Evolutionary conservation across 2,329 filamentous ascomycete species (phyloP).

Genomic region (Fusarium praegraminearum): DNA sequence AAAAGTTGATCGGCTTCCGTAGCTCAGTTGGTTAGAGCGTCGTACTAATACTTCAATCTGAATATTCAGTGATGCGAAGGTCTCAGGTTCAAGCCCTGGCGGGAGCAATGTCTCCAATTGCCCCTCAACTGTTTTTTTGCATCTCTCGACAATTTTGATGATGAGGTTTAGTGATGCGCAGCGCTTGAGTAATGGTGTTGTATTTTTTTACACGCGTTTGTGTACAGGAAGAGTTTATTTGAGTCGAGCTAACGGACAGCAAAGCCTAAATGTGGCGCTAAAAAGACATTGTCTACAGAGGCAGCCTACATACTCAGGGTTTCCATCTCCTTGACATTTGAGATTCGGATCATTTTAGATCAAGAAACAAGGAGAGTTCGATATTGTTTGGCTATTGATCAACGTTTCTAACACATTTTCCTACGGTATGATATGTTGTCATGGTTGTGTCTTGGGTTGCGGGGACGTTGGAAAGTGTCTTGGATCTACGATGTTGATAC

Average conservation of each 20-base stretch:
- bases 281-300: background rate
- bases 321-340: no score
- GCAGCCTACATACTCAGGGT: no score
- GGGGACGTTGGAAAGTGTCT: accelerated
- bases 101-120: background rate
- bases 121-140: background rate
- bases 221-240: background rate
- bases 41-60: slow-evolving; percentile 2
- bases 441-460: no score
- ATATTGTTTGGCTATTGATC: accelerated
- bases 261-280: background rate
- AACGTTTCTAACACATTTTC: no score
- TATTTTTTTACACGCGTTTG: background rate
- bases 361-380: no score
- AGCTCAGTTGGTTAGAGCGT: slow-evolving; percentile 7
- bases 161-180: background rate
- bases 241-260: background rate
- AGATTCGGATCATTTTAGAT: no score
- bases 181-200: background rate
- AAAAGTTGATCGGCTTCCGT: slow-evolving; percentile 2
- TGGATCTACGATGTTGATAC: no score
- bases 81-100: slow-evolving; percentile 6
- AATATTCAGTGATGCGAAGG: background rate
- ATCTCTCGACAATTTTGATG: background rate
- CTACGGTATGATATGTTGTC: no score